These are phyloP conservation scores for Gaeumannomyces tritici DNA, from an alignment of 2,329 filamentous ascomycete genomes.

Conservation along the genomic window DNA sequence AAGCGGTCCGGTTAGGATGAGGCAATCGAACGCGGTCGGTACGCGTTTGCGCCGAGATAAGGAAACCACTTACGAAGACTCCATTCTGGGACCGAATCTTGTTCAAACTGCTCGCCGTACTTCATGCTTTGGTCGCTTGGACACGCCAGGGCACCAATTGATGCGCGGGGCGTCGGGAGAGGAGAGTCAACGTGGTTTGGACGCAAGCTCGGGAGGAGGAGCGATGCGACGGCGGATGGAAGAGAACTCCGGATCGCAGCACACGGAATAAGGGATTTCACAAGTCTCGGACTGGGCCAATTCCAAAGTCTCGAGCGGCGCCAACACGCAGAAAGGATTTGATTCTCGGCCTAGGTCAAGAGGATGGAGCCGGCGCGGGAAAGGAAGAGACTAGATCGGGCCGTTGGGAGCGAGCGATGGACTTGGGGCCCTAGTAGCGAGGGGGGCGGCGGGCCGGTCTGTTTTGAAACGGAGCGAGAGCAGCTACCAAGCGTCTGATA, in stretches of 20 bases:
- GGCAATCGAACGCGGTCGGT: too few species aligned
- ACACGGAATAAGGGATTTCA: not conserved
- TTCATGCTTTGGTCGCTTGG: slow-evolving; percentile 44
- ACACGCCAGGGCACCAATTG: not conserved
- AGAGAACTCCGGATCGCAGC: not conserved
- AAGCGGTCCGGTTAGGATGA: not conserved
- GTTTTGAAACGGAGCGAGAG: not conserved
- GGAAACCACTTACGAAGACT: slow-evolving; percentile 49
- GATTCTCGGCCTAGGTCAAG: not conserved
- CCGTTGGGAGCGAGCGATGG: not conserved
- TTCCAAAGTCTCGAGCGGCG: not conserved
- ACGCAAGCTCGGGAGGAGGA: too few species aligned
- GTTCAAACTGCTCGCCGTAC: slow-evolving; percentile 65
- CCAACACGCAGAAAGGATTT: not conserved
- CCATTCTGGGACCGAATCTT: slow-evolving; percentile 75
- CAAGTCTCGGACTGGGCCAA: not conserved
- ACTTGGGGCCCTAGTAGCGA: too few species aligned
- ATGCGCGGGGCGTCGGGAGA: not conserved
- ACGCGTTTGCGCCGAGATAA: not conserved
- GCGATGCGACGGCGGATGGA: not conserved
- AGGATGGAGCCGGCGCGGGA: not conserved
- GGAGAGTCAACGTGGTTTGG: not conserved
- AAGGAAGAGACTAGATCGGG: not conserved
- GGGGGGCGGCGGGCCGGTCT: too few species aligned
- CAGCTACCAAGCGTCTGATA: not conserved